These are phyloP conservation scores for Chlorophyllum brunneum DNA, from an alignment of 768 basidiomycete genomes.

Conservation along the genomic window DNA sequence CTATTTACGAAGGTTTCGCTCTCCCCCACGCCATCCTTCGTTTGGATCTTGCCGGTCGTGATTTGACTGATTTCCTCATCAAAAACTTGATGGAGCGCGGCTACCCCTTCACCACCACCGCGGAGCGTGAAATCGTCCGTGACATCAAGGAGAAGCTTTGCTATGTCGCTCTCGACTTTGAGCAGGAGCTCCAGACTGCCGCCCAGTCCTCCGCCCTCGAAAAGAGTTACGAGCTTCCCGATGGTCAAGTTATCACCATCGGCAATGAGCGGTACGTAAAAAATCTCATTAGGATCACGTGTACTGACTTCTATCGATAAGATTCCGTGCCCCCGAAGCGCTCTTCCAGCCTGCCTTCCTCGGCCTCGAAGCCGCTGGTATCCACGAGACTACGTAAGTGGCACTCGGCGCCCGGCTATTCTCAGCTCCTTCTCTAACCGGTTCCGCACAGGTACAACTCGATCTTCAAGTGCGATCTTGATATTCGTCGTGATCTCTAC, in stretches of 20 bases:
- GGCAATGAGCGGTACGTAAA: conserved; percentile 85
- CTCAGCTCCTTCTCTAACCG: conserved; percentile 6
- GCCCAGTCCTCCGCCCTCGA: conserved; percentile 86
- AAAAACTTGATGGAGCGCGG: conserved; percentile 89
- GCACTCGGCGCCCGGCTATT: background rate
- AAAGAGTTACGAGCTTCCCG: conserved; percentile 89
- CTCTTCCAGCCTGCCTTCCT: conserved; percentile 92
- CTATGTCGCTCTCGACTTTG: conserved; percentile 92
- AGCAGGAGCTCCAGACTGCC: conserved; percentile 89
- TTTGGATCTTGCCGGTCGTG: conserved; percentile 90
- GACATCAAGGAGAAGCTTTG: conserved; percentile 98
- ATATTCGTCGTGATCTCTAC: conserved; percentile 78
- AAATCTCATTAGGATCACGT: conserved; percentile 43
- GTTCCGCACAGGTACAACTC: conserved; percentile 56
- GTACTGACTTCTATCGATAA: conserved; percentile 47
- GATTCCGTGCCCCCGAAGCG: conserved; percentile 91
- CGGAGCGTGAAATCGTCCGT: conserved; percentile 90
- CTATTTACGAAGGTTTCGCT: conserved; percentile 93
- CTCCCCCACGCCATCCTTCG: conserved; percentile 92
- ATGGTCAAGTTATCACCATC: conserved; percentile 94
- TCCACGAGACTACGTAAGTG: conserved; percentile 82
- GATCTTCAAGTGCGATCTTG: conserved; percentile 83
- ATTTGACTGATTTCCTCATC: conserved; percentile 80
- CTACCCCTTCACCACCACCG: conserved; percentile 91
- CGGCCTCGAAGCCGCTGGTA: conserved; percentile 86